Percentiles rank a stretch among this genome's conserved stretches.
Evolutionary conservation across 164 flowering plant genomes (phyloP).

Genomic region (Berberis vulgaris): DNA sequence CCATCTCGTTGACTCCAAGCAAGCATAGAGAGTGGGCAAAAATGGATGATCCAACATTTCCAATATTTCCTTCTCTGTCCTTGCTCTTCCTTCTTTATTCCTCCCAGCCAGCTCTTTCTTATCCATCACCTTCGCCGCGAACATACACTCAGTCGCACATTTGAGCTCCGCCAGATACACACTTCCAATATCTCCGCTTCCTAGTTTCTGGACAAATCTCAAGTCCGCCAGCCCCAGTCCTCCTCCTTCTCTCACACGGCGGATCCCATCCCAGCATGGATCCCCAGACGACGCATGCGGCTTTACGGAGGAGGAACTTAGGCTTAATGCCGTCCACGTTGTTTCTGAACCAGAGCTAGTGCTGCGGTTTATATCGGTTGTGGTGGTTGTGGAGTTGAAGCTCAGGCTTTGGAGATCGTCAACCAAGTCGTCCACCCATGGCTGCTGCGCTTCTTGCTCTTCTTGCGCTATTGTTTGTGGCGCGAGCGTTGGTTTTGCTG

Average conservation of each 20-base stretch:
- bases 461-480: not conserved
- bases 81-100: slow-evolving; percentile 53
- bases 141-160: slow-evolving; percentile 21
- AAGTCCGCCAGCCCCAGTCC: not conserved
- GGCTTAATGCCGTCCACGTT: slow-evolving; percentile 27
- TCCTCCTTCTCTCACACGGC: slow-evolving; percentile 22
- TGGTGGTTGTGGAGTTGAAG: slow-evolving; percentile 56
- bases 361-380: slow-evolving; percentile 35
- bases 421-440: slow-evolving; percentile 42
- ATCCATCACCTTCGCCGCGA: slow-evolving; percentile 78
- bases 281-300: slow-evolving; percentile 20
- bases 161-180: slow-evolving; percentile 61
- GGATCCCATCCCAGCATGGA: slow-evolving; percentile 30
- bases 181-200: slow-evolving; percentile 78
- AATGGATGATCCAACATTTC: slow-evolving; percentile 69
- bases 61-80: slow-evolving; percentile 55
- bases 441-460: slow-evolving; percentile 18
- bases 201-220: slow-evolving; percentile 50
- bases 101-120: slow-evolving; percentile 47
- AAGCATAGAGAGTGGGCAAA: slow-evolving; percentile 61
- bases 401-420: slow-evolving; percentile 66
- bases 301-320: slow-evolving; percentile 19
- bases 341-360: slow-evolving; percentile 56
- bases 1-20: slow-evolving; percentile 41
- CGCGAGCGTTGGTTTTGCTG: not conserved